Evolutionary conservation across 768 basidiomycete genomes (phyloP), one percentile per base, ranked within the genome.

Genomic region (Auriscalpium vulgare): DNA sequence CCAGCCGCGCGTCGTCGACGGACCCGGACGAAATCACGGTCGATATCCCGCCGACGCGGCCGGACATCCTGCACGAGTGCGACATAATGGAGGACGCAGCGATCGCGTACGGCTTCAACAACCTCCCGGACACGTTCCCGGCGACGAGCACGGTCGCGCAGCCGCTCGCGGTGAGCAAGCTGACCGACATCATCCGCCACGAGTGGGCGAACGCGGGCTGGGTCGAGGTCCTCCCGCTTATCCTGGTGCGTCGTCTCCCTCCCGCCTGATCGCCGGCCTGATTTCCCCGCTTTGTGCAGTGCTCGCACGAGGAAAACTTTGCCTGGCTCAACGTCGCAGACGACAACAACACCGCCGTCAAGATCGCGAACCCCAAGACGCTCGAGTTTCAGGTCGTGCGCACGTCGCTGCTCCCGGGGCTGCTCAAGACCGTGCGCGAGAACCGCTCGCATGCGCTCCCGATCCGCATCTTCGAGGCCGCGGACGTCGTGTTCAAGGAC

Each of bases 71-170:
- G 54, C 97, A 99, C 68, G 94, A 98, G 69, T 97, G 95, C 66
- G 97, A 99, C 68, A 81, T 98, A 67, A 89, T 99, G 86, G 97
- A 99, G 68, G 97, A 99, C 61, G 92, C 88, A 2, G 97, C 97
- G 10, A 91, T 99, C 61, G 97, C 94, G 1, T 97, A 95, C 67
- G 97, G 97, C 2, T 98, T 93, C 78, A 97, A 99, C 75, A 97
- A 95, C 64, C 78, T 99, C 29, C 91, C 92, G 2, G 81, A 90
- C 63, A 85, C 83, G 13, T 94, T 99, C 82, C 97, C 97, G 1
- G 74, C 83, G 8, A 97, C 95, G 16, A 95, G 87, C 68, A 98
- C 97, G 8, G 91, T 98, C 40, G 95, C 91, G 19, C 92, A 95
- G 67, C 92, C 93, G 10, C 75, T 94, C 56, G 84, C 87, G 1